Base-by-base conservation (phyloP, 768 basidiomycete species). In the Pisolithus tinctorius region DNA sequence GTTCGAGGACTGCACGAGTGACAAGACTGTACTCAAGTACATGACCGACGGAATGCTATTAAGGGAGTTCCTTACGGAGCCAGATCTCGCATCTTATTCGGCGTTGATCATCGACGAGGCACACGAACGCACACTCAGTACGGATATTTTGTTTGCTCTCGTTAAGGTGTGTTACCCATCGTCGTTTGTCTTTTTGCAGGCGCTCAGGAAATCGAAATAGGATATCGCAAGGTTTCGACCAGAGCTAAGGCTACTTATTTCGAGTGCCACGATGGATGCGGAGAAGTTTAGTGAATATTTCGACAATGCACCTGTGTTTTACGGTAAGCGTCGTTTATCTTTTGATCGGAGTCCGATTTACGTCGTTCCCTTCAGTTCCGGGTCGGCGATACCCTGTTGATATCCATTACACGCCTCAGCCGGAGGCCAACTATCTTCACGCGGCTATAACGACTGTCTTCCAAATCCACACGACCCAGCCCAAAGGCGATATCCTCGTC, bases 21-120 rank as follows among this genome's bases (percentile, higher is more conserved):
- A 98, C 76, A 97, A 96, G 75, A 99, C 96, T 4, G 87, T 94
- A 41, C 76, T 99, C 63, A 98, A 99, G 71, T 99, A 99, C 71
- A 96, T 99, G 96, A 99, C 96, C 41, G 96, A 99, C 63, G 96
- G 96, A 31, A 98, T 99, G 96, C 76, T 99, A 26, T 72, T 98
- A 42, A 81, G 96, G 62, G 93, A 98, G 69, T 98, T 98, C 69
- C 71, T 99, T 62, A 98, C 96, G 9, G 96, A 99, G 67, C 96
- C 96, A 0, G 92, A 94, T 71, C 70, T 99, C 49, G 95, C 92
- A 13, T 91, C 91, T 4, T 99, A 98, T 66, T 86, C 93, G 44
- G 91, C 86, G 29, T 72, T 99, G 61, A 93, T 99, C 61, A 98
- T 99, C 61, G 96, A 99, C 67, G 96, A 99, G 68, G 96, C 96